A percentile compares a stretch with the other conserved stretches of the same genome.
phyloP scores from a whole-genome alignment of 441 rosid species.

The Populus hybrid region DNA sequence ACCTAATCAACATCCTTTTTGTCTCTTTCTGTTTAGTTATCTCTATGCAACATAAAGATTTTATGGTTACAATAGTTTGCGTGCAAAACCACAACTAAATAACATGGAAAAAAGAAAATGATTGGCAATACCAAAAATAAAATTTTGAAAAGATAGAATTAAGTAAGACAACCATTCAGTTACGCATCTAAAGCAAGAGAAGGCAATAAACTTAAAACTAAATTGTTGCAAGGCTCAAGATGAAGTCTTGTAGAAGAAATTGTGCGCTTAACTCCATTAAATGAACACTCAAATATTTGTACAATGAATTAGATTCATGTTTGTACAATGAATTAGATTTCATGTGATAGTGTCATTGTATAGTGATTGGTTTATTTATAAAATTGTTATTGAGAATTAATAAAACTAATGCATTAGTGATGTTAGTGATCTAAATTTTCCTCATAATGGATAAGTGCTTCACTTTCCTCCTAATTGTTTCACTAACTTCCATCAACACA shows the following conservation, averaged over 20 bases:
- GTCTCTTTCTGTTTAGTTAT: background rate
- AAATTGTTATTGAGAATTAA: background rate
- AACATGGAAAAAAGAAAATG: background rate
- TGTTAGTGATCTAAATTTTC: background rate
- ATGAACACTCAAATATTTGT: background rate
- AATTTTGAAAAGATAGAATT: background rate
- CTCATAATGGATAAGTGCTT: background rate
- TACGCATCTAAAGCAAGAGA: background rate
- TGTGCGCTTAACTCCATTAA: background rate
- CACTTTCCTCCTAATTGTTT: background rate
- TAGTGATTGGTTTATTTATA: background rate
- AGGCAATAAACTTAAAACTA: background rate
- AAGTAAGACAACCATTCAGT: background rate
- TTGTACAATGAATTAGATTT: background rate
- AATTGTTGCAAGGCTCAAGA: background rate
- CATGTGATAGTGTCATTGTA: background rate
- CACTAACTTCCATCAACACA: background rate
- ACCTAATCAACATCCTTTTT: too few relatives aligned
- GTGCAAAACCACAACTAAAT: background rate
- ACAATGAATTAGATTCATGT: background rate
- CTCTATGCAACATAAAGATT: background rate
- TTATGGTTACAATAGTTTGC: background rate
- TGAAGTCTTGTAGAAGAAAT: background rate
- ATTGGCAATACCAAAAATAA: background rate
- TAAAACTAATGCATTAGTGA: background rate